Conservation (phyloP, 2,329 filamentous ascomycete species). For the Ceratocystis diversiconidia region DNA sequence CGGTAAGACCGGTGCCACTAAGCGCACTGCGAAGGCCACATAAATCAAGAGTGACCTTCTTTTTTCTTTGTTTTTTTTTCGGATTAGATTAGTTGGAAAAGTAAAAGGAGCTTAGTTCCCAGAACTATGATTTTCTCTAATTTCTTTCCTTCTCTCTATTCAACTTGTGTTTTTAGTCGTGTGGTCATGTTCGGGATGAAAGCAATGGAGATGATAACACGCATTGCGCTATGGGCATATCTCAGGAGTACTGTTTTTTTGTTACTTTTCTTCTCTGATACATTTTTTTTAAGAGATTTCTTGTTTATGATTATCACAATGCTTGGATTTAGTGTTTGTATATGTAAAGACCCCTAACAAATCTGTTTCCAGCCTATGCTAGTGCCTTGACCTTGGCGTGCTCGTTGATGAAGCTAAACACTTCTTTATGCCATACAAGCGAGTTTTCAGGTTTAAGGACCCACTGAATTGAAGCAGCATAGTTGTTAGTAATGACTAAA, state of each 20-base stretch:
- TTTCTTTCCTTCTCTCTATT: conserved; percentile 4
- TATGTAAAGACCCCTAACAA: not conserved
- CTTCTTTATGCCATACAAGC: conserved; percentile 76
- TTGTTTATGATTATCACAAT: not conserved
- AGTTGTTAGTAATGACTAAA: not conserved
- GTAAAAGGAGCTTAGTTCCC: not conserved
- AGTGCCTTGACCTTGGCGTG: conserved; percentile 33
- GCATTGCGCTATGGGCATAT: conserved; percentile 14
- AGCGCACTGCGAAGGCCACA: conserved; percentile 40
- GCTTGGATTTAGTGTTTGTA: not conserved
- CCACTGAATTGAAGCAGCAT: conserved; percentile 36
- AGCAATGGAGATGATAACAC: conserved; percentile 16
- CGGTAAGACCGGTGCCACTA: conserved; percentile 57
- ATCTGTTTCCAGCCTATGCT: not conserved
- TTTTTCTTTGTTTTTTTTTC: not conserved
- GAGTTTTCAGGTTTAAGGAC: conserved; percentile 86
- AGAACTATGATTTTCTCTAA: not conserved
- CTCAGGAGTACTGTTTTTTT: conserved; percentile 17
- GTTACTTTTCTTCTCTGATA: conserved; percentile 1
- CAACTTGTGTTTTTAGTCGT: conserved; percentile 6
- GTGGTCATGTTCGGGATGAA: conserved; percentile 15
- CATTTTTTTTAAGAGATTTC: conserved; percentile 6
- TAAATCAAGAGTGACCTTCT: not conserved
- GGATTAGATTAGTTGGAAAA: not conserved
- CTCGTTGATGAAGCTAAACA: conserved; percentile 63